Evolutionary conservation across 768 basidiomycete species (phyloP).

Genomic region (Phallus indusiatus): DNA sequence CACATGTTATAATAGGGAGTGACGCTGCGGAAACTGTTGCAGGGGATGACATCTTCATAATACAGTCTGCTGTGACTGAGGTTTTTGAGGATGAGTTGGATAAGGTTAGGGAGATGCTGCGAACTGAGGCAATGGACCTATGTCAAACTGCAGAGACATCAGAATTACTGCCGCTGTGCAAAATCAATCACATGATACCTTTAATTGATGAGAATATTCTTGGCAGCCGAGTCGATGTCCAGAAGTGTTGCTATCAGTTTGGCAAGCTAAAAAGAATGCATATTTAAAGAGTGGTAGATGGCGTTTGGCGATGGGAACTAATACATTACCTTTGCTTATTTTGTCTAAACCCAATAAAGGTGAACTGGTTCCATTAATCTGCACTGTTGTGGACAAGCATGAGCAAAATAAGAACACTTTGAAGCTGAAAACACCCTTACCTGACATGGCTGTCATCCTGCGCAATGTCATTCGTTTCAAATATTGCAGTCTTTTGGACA

Average conservation of each 20-base stretch:
- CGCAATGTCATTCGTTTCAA: constrained; percentile 13
- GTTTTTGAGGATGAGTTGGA: constrained; percentile 8
- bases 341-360: constrained; percentile 18
- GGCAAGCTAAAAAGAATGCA: constrained; percentile 21
- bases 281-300: constrained; percentile 25
- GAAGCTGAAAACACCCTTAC: constrained; percentile 20
- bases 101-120: too few relatives aligned
- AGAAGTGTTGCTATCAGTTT: constrained; percentile 18
- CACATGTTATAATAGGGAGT: not conserved
- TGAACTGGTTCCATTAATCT: constrained; percentile 11
- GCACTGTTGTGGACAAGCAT: constrained; percentile 19
- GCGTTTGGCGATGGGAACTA: constrained; percentile 18
- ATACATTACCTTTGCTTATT: constrained; percentile 25
- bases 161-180: constrained; percentile 20
- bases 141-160: constrained; percentile 14
- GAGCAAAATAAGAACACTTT: constrained; percentile 24
- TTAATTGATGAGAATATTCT: constrained; percentile 22
- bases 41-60: constrained; percentile 10
- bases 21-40: not conserved
- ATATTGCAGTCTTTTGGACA: constrained; percentile 20
- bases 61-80: constrained; percentile 14
- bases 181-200: constrained; percentile 29
- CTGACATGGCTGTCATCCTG: constrained; percentile 21
- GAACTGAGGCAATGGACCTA: constrained; percentile 14
- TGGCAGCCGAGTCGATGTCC: constrained; percentile 30